Conservation (phyloP, 2,329 filamentous ascomycete species). For the Penicillium sclerotigenum region DNA sequence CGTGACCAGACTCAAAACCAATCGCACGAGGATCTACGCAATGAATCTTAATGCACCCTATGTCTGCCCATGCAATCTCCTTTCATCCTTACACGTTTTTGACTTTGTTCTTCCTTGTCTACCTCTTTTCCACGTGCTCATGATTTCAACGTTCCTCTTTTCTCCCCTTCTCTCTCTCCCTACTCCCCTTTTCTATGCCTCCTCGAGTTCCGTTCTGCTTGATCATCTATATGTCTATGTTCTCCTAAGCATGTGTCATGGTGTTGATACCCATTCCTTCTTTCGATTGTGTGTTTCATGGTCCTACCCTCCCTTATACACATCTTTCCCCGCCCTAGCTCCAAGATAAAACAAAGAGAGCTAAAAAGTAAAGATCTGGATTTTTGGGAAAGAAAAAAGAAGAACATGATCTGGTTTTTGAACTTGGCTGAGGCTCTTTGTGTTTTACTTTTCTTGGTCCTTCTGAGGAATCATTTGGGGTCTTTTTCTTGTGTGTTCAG, state of each 20-base stretch:
- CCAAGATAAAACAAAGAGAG: conserved; percentile 1
- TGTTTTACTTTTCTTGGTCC: conserved; percentile 1
- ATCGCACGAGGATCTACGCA: conserved; percentile 35
- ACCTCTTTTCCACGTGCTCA: conserved; percentile 30
- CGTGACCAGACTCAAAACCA: conserved; percentile 36
- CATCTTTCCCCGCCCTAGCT: conserved; percentile 2
- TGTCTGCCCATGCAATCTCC: conserved; percentile 22
- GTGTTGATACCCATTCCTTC: conserved; percentile 44
- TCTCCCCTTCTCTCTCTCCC: conserved; percentile 6
- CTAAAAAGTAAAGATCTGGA: not conserved
- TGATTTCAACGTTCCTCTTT: conserved; percentile 32
- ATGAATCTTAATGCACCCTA: conserved; percentile 26
- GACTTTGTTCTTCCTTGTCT: conserved; percentile 8
- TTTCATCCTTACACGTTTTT: conserved; percentile 26
- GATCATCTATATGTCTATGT: conserved; percentile 11
- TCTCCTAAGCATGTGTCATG: conserved; percentile 38
- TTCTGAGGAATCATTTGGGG: conserved; percentile 10
- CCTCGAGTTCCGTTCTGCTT: not conserved
- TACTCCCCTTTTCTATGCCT: conserved; percentile 14
- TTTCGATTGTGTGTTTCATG: conserved; percentile 32
- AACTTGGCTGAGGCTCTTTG: conserved; percentile 1
- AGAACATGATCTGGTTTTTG: conserved; percentile 4
- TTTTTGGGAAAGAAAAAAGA: not conserved
- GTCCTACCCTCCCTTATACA: conserved; percentile 9
- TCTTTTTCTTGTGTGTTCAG: conserved; percentile 16